Evolutionary conservation across 805 yeast genomes (phyloP).

Genomic region (Candida pseudoglaebosa): DNA sequence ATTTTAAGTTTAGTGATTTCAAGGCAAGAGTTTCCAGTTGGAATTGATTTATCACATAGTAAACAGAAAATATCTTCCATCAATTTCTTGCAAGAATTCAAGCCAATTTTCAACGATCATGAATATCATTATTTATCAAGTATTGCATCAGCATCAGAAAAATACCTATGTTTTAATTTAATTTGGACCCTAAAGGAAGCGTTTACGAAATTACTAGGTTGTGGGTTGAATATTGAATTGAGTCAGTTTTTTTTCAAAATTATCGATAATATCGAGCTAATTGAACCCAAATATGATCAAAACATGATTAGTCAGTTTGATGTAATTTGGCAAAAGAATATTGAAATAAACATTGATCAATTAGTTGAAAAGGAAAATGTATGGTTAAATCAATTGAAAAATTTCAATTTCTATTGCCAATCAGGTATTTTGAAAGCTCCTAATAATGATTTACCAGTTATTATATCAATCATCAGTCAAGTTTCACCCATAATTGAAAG

Average conservation of each 20-base stretch:
- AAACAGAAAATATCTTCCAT: conserved; percentile 22
- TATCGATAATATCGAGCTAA: conserved; percentile 1
- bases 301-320: background rate
- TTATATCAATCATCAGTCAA: conserved; percentile 14
- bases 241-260: conserved; percentile 15
- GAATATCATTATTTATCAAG: conserved; percentile 32
- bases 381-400: conserved; percentile 5
- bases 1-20: conserved; percentile 44
- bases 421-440: conserved; percentile 9
- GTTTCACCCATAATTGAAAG: background rate
- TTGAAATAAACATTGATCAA: conserved; percentile 7
- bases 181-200: conserved; percentile 82
- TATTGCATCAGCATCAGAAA: conserved; percentile 9
- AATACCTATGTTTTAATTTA: conserved; percentile 44
- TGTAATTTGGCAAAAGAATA: background rate
- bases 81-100: conserved; percentile 32
- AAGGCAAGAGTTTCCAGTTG: conserved; percentile 22
- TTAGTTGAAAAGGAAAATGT: conserved; percentile 4
- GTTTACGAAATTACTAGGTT: conserved; percentile 62
- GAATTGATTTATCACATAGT: conserved; percentile 37
- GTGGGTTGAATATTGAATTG: conserved; percentile 42
- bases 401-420: conserved; percentile 9
- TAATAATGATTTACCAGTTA: conserved; percentile 13
- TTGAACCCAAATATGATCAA: background rate
- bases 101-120: conserved; percentile 35